phyloP scores from a whole-genome alignment of 2,329 filamentous ascomycete genomes.

The Colletotrichum australisinense region DNA sequence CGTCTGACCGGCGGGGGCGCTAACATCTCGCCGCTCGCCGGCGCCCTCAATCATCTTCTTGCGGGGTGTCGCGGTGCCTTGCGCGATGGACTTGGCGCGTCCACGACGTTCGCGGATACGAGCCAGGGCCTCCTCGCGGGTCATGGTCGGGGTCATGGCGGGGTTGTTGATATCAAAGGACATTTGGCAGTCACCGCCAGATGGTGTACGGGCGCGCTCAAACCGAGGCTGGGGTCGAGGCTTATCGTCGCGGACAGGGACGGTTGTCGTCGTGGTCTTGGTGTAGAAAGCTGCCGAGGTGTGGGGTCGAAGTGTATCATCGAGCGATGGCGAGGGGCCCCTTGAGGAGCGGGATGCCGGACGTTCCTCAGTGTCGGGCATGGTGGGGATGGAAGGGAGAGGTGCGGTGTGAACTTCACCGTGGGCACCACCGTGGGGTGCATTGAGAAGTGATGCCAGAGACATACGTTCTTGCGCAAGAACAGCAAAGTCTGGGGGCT shows the following conservation, averaged over 20 bases:
- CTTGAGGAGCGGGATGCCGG: conserved; percentile 13
- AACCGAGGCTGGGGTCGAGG: conserved; percentile 50
- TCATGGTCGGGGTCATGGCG: conserved; percentile 73
- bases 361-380: conserved; percentile 45
- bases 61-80: conserved; percentile 70
- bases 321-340: conserved; percentile 16
- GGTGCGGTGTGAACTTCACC: conserved; percentile 45
- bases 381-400: conserved; percentile 54
- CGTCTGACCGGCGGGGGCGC: conserved; percentile 50
- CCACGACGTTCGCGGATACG: conserved; percentile 80
- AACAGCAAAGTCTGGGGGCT: conserved; percentile 70
- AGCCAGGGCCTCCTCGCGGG: conserved; percentile 79
- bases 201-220: conserved; percentile 59
- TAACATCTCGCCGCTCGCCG: conserved; percentile 58
- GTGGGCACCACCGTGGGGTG: conserved; percentile 55
- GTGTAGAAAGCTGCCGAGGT: conserved; percentile 60
- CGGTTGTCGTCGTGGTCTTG: conserved; percentile 62
- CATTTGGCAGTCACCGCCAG: conserved; percentile 48
- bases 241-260: conserved; percentile 62
- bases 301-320: conserved; percentile 51
- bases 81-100: conserved; percentile 75
- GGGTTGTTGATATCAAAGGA: conserved; percentile 67
- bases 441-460: conserved; percentile 70
- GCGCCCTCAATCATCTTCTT: conserved; percentile 67
- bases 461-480: conserved; percentile 66